phyloP scores from a whole-genome alignment of 2,329 filamentous ascomycete genomes.

The Chrysosporium queenslandicum region DNA sequence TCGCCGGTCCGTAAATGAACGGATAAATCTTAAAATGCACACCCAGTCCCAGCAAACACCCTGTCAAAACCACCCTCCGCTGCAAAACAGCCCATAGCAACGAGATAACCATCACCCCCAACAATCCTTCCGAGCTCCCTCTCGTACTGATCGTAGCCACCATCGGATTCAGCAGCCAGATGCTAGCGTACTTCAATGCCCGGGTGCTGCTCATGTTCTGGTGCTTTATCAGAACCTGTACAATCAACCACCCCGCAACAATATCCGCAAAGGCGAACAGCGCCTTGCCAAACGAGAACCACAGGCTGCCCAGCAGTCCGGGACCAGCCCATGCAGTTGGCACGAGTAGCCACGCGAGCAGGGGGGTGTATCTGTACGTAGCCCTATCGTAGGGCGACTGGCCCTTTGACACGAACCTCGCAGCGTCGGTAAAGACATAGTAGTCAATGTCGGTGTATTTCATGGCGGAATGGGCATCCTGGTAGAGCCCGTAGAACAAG shows the following conservation, averaged over 20 bases:
- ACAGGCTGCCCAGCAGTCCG: conserved; percentile 33
- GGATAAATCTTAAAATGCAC: conserved; percentile 99
- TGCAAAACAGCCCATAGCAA: conserved; percentile 72
- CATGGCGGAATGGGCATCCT: conserved; percentile 81
- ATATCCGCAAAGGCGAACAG: conserved; percentile 79
- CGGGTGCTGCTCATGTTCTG: conserved; percentile 42
- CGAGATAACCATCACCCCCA: conserved; percentile 74
- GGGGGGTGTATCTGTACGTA: conserved; percentile 92
- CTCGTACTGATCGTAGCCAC: conserved; percentile 93
- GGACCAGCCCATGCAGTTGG: conserved; percentile 55
- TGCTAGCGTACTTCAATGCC: conserved; percentile 66
- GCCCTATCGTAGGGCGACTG: conserved; percentile 75
- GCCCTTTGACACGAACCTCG: conserved; percentile 60
- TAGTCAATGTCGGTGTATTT: conserved; percentile 99
- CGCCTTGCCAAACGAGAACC: conserved; percentile 78
- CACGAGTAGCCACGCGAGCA: conserved; percentile 81
- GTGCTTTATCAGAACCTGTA: conserved; percentile 42
- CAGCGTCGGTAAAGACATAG: conserved; percentile 91
- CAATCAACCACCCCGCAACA: conserved; percentile 69
- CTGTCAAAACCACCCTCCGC: conserved; percentile 55
- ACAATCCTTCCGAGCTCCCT: conserved; percentile 81
- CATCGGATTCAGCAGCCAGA: conserved; percentile 97
- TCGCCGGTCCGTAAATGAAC: conserved; percentile 73
- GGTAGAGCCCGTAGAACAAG: conserved; percentile 79
- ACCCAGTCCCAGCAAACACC: conserved; percentile 63